Evolutionary conservation across 192 early-diverging fungal genomes (phyloP).

Genomic region (Backusella luteola): DNA sequence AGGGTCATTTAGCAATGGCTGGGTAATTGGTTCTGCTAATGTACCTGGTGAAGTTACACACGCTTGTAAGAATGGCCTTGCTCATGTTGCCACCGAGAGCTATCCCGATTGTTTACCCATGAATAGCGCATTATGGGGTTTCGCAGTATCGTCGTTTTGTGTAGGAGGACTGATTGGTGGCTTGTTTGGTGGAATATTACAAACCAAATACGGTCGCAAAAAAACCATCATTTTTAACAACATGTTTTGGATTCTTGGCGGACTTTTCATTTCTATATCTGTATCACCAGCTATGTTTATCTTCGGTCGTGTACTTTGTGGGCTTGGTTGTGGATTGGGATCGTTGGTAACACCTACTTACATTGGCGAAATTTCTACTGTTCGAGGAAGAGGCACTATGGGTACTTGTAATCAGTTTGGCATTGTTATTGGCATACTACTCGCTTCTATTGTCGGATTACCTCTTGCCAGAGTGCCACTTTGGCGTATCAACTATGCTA

Average conservation of each 20-base stretch:
- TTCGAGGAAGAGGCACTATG: constrained; percentile 64
- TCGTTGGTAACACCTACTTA: constrained; percentile 62
- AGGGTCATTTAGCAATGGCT: constrained; percentile 41
- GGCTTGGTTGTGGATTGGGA: constrained; percentile 70
- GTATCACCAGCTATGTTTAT: constrained; percentile 60
- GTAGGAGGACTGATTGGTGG: constrained; percentile 57
- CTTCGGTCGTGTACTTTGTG: constrained; percentile 71
- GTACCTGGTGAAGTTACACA: constrained; percentile 38
- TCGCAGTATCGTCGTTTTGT: constrained; percentile 45
- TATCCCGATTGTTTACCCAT: constrained; percentile 36
- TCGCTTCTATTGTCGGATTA: constrained; percentile 64
- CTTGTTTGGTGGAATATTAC: constrained; percentile 48
- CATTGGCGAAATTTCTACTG: constrained; percentile 78
- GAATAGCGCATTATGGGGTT: constrained; percentile 36
- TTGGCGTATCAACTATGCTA: constrained; percentile 71
- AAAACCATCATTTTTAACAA: constrained; percentile 64
- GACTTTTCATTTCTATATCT: constrained; percentile 61
- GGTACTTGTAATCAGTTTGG: constrained; percentile 74
- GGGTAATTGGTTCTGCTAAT: constrained; percentile 47
- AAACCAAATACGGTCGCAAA: constrained; percentile 48
- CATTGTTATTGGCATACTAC: constrained; percentile 77
- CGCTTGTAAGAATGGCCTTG: constrained; percentile 11
- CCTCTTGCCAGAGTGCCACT: constrained; percentile 56
- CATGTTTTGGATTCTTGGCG: constrained; percentile 64
- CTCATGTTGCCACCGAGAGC: neutral